These are phyloP conservation scores for Aureobasidium sp. DNA, from an alignment of 2,329 filamentous ascomycete genomes.

Conservation along the genomic window DNA sequence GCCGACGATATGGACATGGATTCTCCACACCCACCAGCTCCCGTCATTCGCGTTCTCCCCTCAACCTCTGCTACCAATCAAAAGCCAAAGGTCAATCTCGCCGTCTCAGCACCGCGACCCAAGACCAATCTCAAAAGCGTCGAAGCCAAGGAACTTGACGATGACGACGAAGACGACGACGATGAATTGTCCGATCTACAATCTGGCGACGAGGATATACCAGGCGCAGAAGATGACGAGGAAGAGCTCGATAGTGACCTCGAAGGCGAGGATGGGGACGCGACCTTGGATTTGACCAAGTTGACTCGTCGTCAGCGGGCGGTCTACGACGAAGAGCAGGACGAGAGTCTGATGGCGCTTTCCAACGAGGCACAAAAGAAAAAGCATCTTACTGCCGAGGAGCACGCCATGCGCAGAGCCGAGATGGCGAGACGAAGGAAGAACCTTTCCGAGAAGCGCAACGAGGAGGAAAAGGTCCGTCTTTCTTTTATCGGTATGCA, in stretches of 20 bases:
- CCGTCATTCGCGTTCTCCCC: slow-evolving; percentile 26
- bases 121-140: slow-evolving; percentile 34
- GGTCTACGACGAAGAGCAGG: slow-evolving; percentile 45
- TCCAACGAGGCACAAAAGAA: slow-evolving; percentile 65
- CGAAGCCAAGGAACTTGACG: slow-evolving; percentile 47
- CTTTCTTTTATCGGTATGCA: not conserved
- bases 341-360: slow-evolving; percentile 40
- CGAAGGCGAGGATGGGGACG: slow-evolving; percentile 35
- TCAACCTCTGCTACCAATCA: slow-evolving; percentile 17
- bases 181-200: slow-evolving; percentile 28
- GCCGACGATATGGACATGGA: slow-evolving; percentile 28
- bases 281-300: slow-evolving; percentile 58
- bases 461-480: slow-evolving; percentile 66
- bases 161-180: slow-evolving; percentile 31
- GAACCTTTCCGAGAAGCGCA: slow-evolving; percentile 69
- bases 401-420: slow-evolving; percentile 64
- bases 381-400: slow-evolving; percentile 65
- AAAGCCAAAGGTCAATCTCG: slow-evolving; percentile 24
- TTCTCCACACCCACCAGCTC: slow-evolving; percentile 29
- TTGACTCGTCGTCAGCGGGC: slow-evolving; percentile 63
- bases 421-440: slow-evolving; percentile 69
- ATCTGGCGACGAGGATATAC: slow-evolving; percentile 36
- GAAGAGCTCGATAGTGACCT: slow-evolving; percentile 35
- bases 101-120: slow-evolving; percentile 24
- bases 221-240: slow-evolving; percentile 20